Percentiles rank a stretch among this genome's conserved stretches.
These are phyloP conservation scores for Leucocoprinus birnbaumii DNA, from an alignment of 768 basidiomycete genomes.

Conservation along the genomic window DNA sequence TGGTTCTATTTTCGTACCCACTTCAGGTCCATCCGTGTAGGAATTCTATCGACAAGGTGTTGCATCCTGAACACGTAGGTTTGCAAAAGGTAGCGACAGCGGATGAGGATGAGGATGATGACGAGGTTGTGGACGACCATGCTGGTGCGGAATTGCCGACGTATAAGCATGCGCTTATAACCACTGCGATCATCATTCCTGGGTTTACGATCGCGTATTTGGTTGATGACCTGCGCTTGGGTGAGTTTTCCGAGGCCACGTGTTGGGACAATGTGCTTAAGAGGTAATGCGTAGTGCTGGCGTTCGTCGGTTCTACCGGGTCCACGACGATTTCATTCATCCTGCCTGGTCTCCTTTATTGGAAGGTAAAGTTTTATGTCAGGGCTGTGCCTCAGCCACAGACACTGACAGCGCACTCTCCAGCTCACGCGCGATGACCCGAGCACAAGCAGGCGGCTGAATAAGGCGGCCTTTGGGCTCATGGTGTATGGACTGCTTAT, in stretches of 20 bases:
- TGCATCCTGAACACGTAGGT: slow-evolving; percentile 40
- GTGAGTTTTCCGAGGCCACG: slow-evolving; percentile 35
- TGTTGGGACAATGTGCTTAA: slow-evolving; percentile 5
- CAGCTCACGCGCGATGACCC: slow-evolving; percentile 72
- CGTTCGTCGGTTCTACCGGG: slow-evolving; percentile 95
- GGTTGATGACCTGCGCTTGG: slow-evolving; percentile 74
- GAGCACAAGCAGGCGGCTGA: slow-evolving; percentile 42
- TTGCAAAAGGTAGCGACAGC: slow-evolving; percentile 25
- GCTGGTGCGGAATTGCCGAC: slow-evolving; percentile 58
- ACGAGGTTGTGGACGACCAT: slow-evolving; percentile 53
- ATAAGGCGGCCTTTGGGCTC: slow-evolving; percentile 63
- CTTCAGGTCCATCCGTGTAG: slow-evolving; percentile 93
- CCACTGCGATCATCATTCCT: slow-evolving; percentile 56
- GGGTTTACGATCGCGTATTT: slow-evolving; percentile 77
- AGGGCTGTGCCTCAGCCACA: slow-evolving; percentile 4
- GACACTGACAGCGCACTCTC: slow-evolving; percentile 9
- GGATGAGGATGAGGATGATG: slow-evolving; percentile 41
- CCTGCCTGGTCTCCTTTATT: slow-evolving; percentile 89
- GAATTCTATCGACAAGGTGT: slow-evolving; percentile 89
- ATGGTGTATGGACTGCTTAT: slow-evolving; percentile 74
- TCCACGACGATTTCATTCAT: slow-evolving; percentile 98
- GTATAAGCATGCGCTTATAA: slow-evolving; percentile 68
- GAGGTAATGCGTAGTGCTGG: slow-evolving; percentile 57
- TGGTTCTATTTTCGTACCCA: slow-evolving; percentile 92
- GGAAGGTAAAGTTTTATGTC: slow-evolving; percentile 59